phyloP scores from a whole-genome alignment of 2,329 filamentous ascomycete genomes.

The Chrysosporium queenslandicum region DNA sequence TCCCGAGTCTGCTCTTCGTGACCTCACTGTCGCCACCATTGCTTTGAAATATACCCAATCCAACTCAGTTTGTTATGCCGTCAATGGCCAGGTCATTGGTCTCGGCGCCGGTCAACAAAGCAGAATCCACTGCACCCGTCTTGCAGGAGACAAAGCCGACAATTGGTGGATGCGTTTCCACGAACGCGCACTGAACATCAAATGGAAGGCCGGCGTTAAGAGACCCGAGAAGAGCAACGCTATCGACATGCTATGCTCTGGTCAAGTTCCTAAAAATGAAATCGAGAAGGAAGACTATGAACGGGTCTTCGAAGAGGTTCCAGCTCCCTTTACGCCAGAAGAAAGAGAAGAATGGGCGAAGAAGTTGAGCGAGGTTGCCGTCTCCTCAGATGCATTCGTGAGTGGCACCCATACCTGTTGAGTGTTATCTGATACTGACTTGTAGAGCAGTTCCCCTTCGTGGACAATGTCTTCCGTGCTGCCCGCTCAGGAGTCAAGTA shows the following conservation, averaged over 20 bases:
- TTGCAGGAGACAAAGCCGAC: conserved; percentile 96
- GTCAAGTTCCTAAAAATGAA: conserved; percentile 72
- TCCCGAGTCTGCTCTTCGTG: conserved; percentile 71
- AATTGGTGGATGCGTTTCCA: conserved; percentile 99
- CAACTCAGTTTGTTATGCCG: conserved; percentile 96
- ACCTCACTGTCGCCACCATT: conserved; percentile 90
- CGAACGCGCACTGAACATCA: conserved; percentile 72
- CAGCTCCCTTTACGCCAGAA: conserved; percentile 66
- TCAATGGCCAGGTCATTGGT: conserved; percentile 86
- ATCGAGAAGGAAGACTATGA: conserved; percentile 81
- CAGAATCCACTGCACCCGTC: conserved; percentile 93
- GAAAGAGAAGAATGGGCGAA: conserved; percentile 79
- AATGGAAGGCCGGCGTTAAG: conserved; percentile 98
- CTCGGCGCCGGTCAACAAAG: conserved; percentile 95
- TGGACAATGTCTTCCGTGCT: conserved; percentile 92
- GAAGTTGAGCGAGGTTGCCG: conserved; percentile 64
- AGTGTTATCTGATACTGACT: background rate
- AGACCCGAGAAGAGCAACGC: conserved; percentile 96
- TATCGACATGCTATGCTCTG: conserved; percentile 88
- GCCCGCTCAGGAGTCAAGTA: conserved; percentile 86
- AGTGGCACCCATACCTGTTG: conserved; percentile 33
- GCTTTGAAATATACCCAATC: conserved; percentile 98
- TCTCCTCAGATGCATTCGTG: conserved; percentile 93
- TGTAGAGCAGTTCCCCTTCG: conserved; percentile 75
- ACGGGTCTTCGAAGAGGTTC: conserved; percentile 80